Evolutionary conservation across 106 monocot species (phyloP).

Genomic region (Dioscorea alata): DNA sequence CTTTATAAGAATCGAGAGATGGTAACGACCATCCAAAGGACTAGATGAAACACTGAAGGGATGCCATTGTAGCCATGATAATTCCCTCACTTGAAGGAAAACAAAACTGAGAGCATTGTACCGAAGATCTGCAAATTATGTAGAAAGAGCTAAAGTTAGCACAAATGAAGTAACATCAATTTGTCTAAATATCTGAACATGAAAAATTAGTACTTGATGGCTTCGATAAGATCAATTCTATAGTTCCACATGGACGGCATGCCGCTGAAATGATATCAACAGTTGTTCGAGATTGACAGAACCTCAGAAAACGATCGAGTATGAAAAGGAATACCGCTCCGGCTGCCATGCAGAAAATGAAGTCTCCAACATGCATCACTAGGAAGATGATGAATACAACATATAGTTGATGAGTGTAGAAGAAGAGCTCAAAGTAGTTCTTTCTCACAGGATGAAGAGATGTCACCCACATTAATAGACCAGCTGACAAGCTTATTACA

Average conservation of each 20-base stretch:
- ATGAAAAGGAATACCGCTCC: conserved; percentile 78
- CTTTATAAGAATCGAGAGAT: conserved; percentile 79
- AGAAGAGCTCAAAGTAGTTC: conserved; percentile 67
- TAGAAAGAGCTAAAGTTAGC: neutral
- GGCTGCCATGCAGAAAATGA: conserved; percentile 57
- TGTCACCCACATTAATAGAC: conserved; percentile 87
- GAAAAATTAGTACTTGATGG: conserved; percentile 53
- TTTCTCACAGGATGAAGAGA: conserved; percentile 62
- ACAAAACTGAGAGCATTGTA: conserved; percentile 88
- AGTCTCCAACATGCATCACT: conserved; percentile 82
- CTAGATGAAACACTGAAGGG: conserved; percentile 97
- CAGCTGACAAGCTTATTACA: conserved; percentile 71
- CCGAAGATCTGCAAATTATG: conserved; percentile 34
- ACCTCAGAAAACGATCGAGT: conserved; percentile 78
- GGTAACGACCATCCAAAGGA: conserved; percentile 73
- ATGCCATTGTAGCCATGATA: conserved; percentile 90
- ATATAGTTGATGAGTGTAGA: conserved; percentile 96
- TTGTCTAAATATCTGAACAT: neutral
- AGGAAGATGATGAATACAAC: conserved; percentile 78
- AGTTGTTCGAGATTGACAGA: conserved; percentile 63
- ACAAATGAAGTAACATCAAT: neutral
- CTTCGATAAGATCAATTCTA: conserved; percentile 77
- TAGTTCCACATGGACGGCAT: conserved; percentile 80
- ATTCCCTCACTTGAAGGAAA: conserved; percentile 78
- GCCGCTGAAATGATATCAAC: conserved; percentile 73